Evolutionary conservation across 805 yeast genomes (phyloP).

Genomic region (Wickerhamomyces pijperi): DNA sequence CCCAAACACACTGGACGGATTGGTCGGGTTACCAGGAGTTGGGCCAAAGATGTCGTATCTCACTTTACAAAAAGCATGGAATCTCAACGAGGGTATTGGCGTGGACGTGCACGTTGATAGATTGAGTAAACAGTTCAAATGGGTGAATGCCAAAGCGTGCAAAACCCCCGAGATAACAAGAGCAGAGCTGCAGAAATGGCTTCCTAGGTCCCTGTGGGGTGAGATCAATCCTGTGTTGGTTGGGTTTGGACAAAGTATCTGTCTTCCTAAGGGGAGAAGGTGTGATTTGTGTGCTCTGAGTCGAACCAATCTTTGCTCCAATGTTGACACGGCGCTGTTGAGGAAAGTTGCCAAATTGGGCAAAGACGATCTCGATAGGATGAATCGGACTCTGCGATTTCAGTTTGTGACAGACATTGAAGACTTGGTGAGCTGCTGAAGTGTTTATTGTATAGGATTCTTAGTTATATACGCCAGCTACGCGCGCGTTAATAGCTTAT

Average conservation of each 20-base stretch:
- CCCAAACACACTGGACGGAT: conserved; percentile 57
- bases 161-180: conserved; percentile 73
- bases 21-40: conserved; percentile 73
- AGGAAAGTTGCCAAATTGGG: conserved; percentile 18
- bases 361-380: conserved; percentile 9
- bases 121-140: conserved; percentile 66
- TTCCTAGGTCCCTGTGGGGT: conserved; percentile 65
- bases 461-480: no score
- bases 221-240: conserved; percentile 81
- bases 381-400: conserved; percentile 27
- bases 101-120: conserved; percentile 89
- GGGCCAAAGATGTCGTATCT: conserved; percentile 94
- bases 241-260: conserved; percentile 88
- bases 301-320: conserved; percentile 42
- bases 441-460: no score
- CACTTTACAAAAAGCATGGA: conserved; percentile 77
- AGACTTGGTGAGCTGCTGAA: conserved; percentile 13
- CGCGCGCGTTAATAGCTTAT: no score
- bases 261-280: conserved; percentile 57
- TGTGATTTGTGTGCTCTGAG: conserved; percentile 64
- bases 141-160: conserved; percentile 42
- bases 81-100: conserved; percentile 70
- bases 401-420: conserved; percentile 28
- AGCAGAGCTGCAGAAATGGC: conserved; percentile 55
- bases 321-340: conserved; percentile 37